These are phyloP conservation scores for Lanmaoa pseudosensibilis DNA, from an alignment of 768 basidiomycete genomes.

Conservation along the genomic window DNA sequence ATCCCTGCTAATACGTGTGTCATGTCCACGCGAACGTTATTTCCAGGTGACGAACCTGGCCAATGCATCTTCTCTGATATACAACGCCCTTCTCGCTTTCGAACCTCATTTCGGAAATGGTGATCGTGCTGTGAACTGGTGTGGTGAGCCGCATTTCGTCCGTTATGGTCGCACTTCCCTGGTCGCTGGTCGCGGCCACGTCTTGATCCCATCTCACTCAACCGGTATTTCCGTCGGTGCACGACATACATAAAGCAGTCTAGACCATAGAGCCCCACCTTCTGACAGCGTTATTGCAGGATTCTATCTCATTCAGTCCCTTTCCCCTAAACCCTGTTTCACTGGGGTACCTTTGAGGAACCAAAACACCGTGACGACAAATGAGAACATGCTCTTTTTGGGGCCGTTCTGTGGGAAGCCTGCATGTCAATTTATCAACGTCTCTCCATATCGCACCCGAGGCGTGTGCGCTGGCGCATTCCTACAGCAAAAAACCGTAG, in stretches of 20 bases:
- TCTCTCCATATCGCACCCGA: constrained; percentile 49
- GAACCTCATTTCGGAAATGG: constrained; percentile 58
- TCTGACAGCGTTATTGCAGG: constrained; percentile 49
- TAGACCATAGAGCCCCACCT: not conserved
- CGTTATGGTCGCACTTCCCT: not conserved
- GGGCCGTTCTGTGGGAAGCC: constrained; percentile 91
- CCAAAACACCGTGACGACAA: constrained; percentile 12
- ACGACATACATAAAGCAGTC: not conserved
- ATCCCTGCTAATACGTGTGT: constrained; percentile 1
- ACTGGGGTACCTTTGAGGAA: constrained; percentile 9
- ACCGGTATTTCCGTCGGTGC: not conserved
- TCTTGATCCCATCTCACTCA: not conserved
- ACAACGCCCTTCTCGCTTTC: constrained; percentile 72
- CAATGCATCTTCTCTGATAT: constrained; percentile 81
- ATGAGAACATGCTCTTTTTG: constrained; percentile 47
- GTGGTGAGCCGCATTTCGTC: constrained; percentile 58
- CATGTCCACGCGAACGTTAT: not conserved
- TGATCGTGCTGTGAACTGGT: constrained; percentile 84
- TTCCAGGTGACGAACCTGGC: constrained; percentile 80
- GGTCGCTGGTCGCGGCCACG: not conserved
- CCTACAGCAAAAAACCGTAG: constrained; percentile 49
- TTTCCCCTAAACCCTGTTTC: constrained; percentile 55
- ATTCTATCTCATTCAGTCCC: constrained; percentile 73
- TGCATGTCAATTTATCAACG: constrained; percentile 81
- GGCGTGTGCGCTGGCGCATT: constrained; percentile 89